Conservation (phyloP, 179 eudicot species). For the Carnegiea gigantea region DNA sequence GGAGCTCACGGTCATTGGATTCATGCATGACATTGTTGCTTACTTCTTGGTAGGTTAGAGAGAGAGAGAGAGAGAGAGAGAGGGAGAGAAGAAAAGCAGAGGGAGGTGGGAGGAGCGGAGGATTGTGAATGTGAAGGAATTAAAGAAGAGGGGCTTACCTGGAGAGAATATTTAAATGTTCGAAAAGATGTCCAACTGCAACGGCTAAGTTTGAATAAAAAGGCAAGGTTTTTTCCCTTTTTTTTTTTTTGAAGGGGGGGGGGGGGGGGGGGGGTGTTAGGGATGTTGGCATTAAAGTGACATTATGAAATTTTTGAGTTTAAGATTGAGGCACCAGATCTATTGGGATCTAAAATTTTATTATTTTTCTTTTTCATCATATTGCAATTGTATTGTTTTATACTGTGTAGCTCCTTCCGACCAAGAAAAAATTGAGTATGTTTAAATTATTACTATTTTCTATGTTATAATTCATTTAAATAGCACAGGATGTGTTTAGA, state of each 20-base stretch:
- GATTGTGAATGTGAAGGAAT: slow-evolving; percentile 12
- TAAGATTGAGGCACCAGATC: too few relatives aligned
- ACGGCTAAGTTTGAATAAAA: slow-evolving; percentile 38
- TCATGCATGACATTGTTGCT: slow-evolving; percentile 11
- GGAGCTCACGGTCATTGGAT: slow-evolving; percentile 20
- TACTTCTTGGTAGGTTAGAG: not conserved
- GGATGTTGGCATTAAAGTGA: too few relatives aligned
- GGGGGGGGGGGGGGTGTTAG: too few relatives aligned
- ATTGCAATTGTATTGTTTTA: too few relatives aligned
- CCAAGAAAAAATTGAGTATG: too few relatives aligned
- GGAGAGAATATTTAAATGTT: slow-evolving; percentile 14
- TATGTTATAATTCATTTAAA: too few relatives aligned
- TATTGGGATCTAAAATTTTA: too few relatives aligned
- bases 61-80: not conserved
- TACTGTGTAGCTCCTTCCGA: too few relatives aligned
- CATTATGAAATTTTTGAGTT: too few relatives aligned
- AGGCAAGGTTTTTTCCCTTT: not conserved
- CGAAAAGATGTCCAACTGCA: slow-evolving; percentile 18
- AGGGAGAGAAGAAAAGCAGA: not conserved
- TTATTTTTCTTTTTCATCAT: too few relatives aligned
- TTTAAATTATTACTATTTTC: too few relatives aligned
- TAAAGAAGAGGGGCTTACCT: not conserved
- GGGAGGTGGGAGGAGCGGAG: slow-evolving; percentile 14
- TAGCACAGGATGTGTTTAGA: too few relatives aligned
- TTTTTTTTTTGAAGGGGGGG: not conserved